Conservation (phyloP, 148 eudicot species). For the Chenopodium album region DNA sequence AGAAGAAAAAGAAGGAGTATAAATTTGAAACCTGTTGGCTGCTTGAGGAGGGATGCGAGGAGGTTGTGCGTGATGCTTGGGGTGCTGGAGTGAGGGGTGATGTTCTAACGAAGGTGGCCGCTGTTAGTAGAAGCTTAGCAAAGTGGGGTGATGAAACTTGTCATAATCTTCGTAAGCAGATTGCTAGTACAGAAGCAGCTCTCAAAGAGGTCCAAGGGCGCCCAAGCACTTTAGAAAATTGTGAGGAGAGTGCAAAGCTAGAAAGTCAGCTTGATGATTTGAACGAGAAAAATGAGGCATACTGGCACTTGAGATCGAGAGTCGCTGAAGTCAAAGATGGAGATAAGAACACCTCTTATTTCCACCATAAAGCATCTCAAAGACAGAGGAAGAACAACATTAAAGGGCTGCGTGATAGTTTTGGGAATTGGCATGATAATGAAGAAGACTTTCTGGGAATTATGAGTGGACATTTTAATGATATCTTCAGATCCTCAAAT, state of each 20-base stretch:
- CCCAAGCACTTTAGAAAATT: neutral
- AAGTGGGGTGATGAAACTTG: neutral
- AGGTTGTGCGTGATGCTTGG: neutral
- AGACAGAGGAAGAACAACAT: too few species aligned
- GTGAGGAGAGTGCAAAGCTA: neutral
- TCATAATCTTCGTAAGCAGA: neutral
- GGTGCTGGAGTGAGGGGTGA: too few species aligned
- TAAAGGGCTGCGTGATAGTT: neutral
- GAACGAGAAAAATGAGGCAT: neutral
- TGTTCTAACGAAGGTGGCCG: accelerated
- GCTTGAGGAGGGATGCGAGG: neutral
- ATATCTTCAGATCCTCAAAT: too few species aligned
- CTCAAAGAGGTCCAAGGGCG: neutral
- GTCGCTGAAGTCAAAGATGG: neutral
- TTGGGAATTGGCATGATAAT: accelerated
- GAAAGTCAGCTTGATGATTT: neutral
- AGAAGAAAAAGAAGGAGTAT: neutral
- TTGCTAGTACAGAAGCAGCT: neutral
- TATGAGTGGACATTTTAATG: too few species aligned
- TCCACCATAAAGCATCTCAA: neutral
- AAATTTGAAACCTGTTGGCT: neutral
- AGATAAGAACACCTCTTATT: neutral
- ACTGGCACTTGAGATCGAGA: neutral
- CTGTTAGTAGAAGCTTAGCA: accelerated
- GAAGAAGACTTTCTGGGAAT: too few species aligned